A percentile compares a stretch with the other conserved stretches of the same genome.
Evolutionary conservation across 805 yeast species (phyloP).

Genomic region (Hyphopichia homilentoma): DNA sequence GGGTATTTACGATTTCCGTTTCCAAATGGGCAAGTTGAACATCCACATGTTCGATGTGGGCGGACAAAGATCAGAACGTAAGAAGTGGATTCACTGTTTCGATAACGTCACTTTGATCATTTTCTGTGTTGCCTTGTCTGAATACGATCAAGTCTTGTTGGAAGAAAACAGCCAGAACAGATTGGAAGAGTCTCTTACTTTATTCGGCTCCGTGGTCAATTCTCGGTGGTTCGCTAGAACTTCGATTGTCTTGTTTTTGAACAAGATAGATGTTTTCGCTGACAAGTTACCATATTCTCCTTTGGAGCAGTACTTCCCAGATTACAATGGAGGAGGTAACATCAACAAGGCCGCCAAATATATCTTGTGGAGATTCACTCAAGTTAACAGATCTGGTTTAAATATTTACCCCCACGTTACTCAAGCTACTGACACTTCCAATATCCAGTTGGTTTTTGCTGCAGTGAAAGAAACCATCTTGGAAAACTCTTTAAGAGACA

Average conservation of each 20-base stretch:
- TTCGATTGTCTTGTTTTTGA: conserved; percentile 79
- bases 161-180: conserved; percentile 77
- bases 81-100: conserved; percentile 96
- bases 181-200: conserved; percentile 73
- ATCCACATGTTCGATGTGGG: conserved; percentile 74
- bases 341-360: conserved; percentile 89
- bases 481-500: conserved; percentile 71
- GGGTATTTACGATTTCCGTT: conserved; percentile 81
- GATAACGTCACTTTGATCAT: conserved; percentile 87
- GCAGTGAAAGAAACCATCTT: conserved; percentile 78
- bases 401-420: conserved; percentile 88
- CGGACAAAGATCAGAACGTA: conserved; percentile 93
- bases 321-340: conserved; percentile 86
- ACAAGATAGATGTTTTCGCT: conserved; percentile 86
- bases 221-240: conserved; percentile 90
- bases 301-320: conserved; percentile 79
- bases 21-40: conserved; percentile 51
- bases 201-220: conserved; percentile 88
- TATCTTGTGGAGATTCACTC: conserved; percentile 85
- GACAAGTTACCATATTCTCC: conserved; percentile 82
- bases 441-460: conserved; percentile 80
- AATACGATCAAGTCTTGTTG: conserved; percentile 80
- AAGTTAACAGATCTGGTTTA: conserved; percentile 76
- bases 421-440: conserved; percentile 91
- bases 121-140: conserved; percentile 87